These are phyloP conservation scores for Marchantia paleacea DNA, from an alignment of 225 moss, liverwort and hornwort genomes.

Conservation along the genomic window DNA sequence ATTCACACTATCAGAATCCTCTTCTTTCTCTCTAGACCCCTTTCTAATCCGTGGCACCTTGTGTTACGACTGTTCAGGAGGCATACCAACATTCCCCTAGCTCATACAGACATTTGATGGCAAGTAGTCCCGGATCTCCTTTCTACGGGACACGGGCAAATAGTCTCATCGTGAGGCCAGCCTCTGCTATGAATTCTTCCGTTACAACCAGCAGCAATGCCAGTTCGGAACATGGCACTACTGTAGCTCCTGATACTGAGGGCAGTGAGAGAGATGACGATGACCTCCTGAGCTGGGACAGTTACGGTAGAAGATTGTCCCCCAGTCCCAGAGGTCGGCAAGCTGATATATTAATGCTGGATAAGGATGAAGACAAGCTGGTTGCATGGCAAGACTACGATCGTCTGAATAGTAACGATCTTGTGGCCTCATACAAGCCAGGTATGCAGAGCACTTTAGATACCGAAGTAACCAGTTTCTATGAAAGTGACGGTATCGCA, in stretches of 20 bases:
- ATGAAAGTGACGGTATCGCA: slow-evolving; percentile 39
- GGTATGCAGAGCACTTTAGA: slow-evolving; percentile 41
- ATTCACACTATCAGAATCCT: too few species aligned
- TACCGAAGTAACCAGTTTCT: slow-evolving; percentile 41
- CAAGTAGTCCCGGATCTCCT: slow-evolving; percentile 34
- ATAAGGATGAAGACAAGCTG: slow-evolving; percentile 42
- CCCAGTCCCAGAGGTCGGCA: slow-evolving; percentile 34
- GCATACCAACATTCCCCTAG: slow-evolving; percentile 45
- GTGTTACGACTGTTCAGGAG: slow-evolving; percentile 23
- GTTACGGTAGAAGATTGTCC: slow-evolving; percentile 44
- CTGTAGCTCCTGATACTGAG: slow-evolving; percentile 44
- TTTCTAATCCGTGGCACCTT: too few species aligned
- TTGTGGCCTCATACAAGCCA: slow-evolving; percentile 37
- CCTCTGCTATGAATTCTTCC: slow-evolving; percentile 42
- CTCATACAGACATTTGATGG: slow-evolving; percentile 43
- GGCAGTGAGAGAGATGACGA: slow-evolving; percentile 50
- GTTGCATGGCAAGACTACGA: slow-evolving; percentile 42
- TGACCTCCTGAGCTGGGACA: slow-evolving; percentile 47
- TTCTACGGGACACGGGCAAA: slow-evolving; percentile 32
- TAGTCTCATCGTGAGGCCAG: slow-evolving; percentile 27
- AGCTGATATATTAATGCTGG: slow-evolving; percentile 46
- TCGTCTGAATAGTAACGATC: slow-evolving; percentile 15
- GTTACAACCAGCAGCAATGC: slow-evolving; percentile 51
- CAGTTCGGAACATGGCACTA: slow-evolving; percentile 50
- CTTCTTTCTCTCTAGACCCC: too few species aligned